A percentile compares a stretch with the other conserved stretches of the same genome.
Evolutionary conservation across 257 asterid species (phyloP).

Genomic region (Plectranthus barbatus): DNA sequence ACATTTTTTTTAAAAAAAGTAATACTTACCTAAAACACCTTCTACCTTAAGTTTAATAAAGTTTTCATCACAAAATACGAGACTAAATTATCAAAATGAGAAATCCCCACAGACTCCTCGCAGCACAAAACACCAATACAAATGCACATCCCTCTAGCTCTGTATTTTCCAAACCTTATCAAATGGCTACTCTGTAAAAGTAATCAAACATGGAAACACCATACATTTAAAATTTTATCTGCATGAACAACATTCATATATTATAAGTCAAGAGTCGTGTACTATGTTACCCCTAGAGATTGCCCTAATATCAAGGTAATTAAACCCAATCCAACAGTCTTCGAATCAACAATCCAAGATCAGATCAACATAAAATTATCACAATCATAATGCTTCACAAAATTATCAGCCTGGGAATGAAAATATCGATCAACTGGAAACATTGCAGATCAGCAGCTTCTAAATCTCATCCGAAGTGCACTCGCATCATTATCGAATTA

Average conservation of each 20-base stretch:
- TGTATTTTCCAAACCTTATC: not conserved
- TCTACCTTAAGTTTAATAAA: not conserved
- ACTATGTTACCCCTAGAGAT: not conserved
- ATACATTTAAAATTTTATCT: not conserved
- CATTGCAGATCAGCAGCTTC: constrained; percentile 7
- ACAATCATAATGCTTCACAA: not conserved
- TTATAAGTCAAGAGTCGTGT: not conserved
- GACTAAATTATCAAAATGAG: not conserved
- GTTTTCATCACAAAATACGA: not conserved
- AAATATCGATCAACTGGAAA: not conserved
- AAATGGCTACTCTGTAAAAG: not conserved
- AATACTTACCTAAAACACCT: not conserved
- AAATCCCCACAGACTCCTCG: not conserved
- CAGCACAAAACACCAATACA: not conserved
- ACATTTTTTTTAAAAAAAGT: not conserved
- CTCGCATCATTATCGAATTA: not conserved
- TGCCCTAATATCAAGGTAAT: not conserved
- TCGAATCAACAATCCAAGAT: not conserved
- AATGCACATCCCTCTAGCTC: constrained; percentile 1
- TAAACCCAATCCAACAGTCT: not conserved
- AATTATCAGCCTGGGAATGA: not conserved
- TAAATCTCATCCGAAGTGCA: constrained; percentile 1
- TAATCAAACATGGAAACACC: not conserved
- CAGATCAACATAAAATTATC: constrained; percentile 4
- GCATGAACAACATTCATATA: not conserved